Evolutionary conservation across 768 basidiomycete genomes (phyloP), one percentile per base, ranked within the genome.

Genomic region (Fibroporia radiculosa): DNA sequence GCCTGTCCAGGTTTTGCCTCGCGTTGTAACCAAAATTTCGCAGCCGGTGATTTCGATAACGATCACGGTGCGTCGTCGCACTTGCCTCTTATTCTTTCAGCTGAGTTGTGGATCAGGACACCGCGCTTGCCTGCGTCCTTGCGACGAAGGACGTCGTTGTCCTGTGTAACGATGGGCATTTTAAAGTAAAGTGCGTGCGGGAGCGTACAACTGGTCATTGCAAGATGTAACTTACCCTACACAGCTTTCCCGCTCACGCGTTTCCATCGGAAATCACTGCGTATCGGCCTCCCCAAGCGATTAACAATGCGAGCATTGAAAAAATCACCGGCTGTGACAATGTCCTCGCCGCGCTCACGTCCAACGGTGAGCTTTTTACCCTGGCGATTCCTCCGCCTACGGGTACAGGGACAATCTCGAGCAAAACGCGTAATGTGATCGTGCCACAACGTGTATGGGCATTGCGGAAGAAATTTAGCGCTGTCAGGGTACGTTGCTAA

Each of bases 371-470:
- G 60, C 77, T 97, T 2, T 97, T 90, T 60, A 86, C 82, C 0
- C 96, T 93, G 57, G 66, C 72, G 3, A 62, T 77, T 1, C 69
- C 70, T 0, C 66, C 68, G 19, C 53, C 56, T 16, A 57, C 58
- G 26, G 58, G 47, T 7, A 23, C 48, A 5, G 40, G 35, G 19
- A 54, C 46, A 16, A 40, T 28, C 3, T 54, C 38, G 48, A 61
- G 62, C 67, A 63, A 50, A 66, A 23, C 51, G 3, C 48, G 64
- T 14, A 65, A 56, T 19, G 56, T 52, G 42, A 75, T 86, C 46
- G 85, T 84, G 54, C 92, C 95, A 0, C 90, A 93, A 60, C 78
- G 90, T 20, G 80, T 90, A 6, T 97, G 93, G 95, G 85, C 89
- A 0, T 66, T 95, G 40, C 70, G 87, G 49, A 90, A 86, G 61